Evolutionary conservation across 768 basidiomycete species (phyloP).

Genomic region (Xerocomellus dryophilus): DNA sequence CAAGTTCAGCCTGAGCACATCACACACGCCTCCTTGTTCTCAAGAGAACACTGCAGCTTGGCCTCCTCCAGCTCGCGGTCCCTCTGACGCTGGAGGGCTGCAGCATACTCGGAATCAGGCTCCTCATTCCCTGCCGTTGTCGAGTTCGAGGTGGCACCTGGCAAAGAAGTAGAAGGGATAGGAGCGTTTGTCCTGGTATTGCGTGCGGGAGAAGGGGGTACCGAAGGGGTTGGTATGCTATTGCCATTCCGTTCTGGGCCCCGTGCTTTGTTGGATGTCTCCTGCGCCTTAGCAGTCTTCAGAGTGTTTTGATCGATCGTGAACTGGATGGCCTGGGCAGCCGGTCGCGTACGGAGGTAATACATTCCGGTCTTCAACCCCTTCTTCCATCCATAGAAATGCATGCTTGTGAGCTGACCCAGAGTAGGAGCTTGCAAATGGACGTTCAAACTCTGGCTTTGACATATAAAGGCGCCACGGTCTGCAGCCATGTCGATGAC

Average conservation of each 20-base stretch:
- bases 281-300: constrained; percentile 46
- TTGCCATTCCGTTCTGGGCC: constrained; percentile 13
- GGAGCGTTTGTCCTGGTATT: constrained; percentile 34
- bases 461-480: constrained; percentile 96
- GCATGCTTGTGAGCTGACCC: constrained; percentile 93
- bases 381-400: constrained; percentile 99
- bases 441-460: constrained; percentile 91
- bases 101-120: constrained; percentile 70
- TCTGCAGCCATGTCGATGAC: constrained; percentile 98
- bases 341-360: constrained; percentile 92
- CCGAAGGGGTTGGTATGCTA: constrained; percentile 24
- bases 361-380: constrained; percentile 99
- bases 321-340: constrained; percentile 96
- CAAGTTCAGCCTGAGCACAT: constrained; percentile 78
- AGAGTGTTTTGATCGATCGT: constrained; percentile 85
- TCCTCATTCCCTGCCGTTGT: constrained; percentile 36
- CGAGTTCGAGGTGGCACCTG: constrained; percentile 10
- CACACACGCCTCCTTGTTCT: constrained; percentile 92
- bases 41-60: constrained; percentile 77
- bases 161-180: constrained; percentile 22
- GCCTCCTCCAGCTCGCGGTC: constrained; percentile 79
- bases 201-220: constrained; percentile 26
- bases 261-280: constrained; percentile 19
- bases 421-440: constrained; percentile 86
- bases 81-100: constrained; percentile 66